Percentiles rank a stretch among this genome's conserved stretches.
Evolutionary conservation across 306 rosid species (phyloP).

Genomic region (Neltuma alba): DNA sequence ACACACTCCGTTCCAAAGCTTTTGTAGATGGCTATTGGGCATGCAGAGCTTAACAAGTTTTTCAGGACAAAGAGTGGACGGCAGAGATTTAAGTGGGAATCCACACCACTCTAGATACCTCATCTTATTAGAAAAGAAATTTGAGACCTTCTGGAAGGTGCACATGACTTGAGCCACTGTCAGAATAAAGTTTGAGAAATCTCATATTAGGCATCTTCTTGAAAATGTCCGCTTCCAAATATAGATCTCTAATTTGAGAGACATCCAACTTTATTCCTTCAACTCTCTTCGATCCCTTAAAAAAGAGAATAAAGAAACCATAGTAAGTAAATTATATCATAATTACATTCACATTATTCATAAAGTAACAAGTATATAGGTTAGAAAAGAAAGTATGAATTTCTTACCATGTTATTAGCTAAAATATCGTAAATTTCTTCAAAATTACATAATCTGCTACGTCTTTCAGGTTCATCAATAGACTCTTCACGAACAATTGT

Average conservation of each 20-base stretch:
- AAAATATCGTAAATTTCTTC: neutral
- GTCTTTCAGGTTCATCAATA: neutral
- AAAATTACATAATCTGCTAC: slow-evolving; percentile 22
- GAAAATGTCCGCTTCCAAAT: neutral
- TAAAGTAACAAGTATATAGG: neutral
- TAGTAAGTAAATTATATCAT: neutral
- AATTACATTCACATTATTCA: neutral
- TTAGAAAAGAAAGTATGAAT: too few species aligned
- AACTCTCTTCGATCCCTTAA: slow-evolving; percentile 16
- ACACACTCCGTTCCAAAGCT: neutral
- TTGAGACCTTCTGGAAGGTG: neutral
- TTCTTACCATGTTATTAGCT: neutral
- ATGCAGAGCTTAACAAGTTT: neutral
- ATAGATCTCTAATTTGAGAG: neutral
- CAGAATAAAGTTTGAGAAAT: neutral
- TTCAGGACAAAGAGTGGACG: neutral
- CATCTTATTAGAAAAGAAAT: neutral
- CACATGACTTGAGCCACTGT: neutral
- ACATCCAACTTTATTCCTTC: neutral
- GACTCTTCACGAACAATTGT: neutral
- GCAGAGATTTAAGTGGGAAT: neutral
- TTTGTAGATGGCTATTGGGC: neutral
- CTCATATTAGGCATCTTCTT: neutral
- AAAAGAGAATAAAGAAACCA: neutral
- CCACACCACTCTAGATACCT: slow-evolving; percentile 16